Evolutionary conservation across 192 early-diverging fungal genomes (phyloP).

Genomic region (Umbelopsis vinacea): DNA sequence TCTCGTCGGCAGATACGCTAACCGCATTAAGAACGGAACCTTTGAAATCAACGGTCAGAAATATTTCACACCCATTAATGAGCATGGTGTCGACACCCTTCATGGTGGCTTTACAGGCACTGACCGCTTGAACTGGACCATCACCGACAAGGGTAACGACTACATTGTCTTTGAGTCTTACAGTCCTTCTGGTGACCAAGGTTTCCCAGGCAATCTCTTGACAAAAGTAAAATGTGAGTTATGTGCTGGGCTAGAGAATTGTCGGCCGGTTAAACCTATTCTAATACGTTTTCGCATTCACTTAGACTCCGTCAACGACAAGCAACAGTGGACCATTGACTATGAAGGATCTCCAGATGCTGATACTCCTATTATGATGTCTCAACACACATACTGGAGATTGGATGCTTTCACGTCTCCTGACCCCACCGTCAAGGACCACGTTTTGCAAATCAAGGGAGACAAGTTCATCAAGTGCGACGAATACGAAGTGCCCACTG

Average conservation of each 20-base stretch:
- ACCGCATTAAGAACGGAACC: constrained; percentile 21
- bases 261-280: background rate
- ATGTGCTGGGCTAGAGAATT: background rate
- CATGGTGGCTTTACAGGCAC: constrained; percentile 20
- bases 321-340: constrained; percentile 12
- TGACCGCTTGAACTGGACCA: constrained; percentile 21
- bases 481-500: constrained; percentile 10
- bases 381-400: constrained; percentile 20
- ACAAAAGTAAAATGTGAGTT: constrained; percentile 10
- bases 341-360: constrained; percentile 6
- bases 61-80: constrained; percentile 19
- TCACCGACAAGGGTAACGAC: constrained; percentile 10
- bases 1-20: constrained; percentile 22
- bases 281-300: background rate
- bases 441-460: constrained; percentile 14
- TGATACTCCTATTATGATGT: constrained; percentile 20
- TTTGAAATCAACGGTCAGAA: constrained; percentile 2
- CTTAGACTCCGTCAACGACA: constrained; percentile 2
- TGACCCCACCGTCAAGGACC: constrained; percentile 13
- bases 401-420: constrained; percentile 5
- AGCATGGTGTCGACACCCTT: constrained; percentile 13
- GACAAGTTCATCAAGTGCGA: constrained; percentile 20
- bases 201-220: constrained; percentile 22
- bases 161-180: constrained; percentile 7
- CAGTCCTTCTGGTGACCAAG: constrained; percentile 5